A percentile compares a stretch with the other conserved stretches of the same genome.
phyloP scores from a whole-genome alignment of 192 early-diverging fungal genomes.

The Podila verticillata region DNA sequence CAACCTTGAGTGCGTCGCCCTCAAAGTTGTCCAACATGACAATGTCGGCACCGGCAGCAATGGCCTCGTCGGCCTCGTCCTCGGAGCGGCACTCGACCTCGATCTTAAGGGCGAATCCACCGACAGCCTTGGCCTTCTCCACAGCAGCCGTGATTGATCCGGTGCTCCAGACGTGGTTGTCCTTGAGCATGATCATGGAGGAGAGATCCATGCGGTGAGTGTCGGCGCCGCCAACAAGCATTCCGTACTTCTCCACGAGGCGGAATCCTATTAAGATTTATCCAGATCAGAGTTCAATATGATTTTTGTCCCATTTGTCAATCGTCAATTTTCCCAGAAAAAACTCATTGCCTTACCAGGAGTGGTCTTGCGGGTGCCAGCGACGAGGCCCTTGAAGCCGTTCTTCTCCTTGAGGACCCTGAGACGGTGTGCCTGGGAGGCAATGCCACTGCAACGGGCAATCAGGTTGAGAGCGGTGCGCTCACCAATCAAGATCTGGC shows the following conservation, averaged over 20 bases:
- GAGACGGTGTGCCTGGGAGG: conserved; percentile 66
- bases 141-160: conserved; percentile 95
- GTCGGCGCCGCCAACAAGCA: conserved; percentile 96
- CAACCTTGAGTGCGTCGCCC: conserved; percentile 69
- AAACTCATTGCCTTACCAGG: conserved; percentile 74
- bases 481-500: conserved; percentile 91
- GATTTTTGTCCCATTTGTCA: too few species aligned
- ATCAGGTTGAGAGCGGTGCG: conserved; percentile 95
- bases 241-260: conserved; percentile 97
- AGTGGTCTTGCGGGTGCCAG: conserved; percentile 97
- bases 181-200: conserved; percentile 99
- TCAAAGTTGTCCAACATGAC: conserved; percentile 98
- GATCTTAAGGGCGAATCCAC: conserved; percentile 94
- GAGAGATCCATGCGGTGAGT: conserved; percentile 97
- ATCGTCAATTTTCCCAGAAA: neutral
- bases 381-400: conserved; percentile 86
- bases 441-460: conserved; percentile 93
- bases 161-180: conserved; percentile 97
- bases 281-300: neutral
- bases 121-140: conserved; percentile 76
- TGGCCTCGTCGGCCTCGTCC: conserved; percentile 94
- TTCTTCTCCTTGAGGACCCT: conserved; percentile 70
- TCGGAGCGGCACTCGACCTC: conserved; percentile 97
- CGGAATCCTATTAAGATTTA: conserved; percentile 79
- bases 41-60: conserved; percentile 95